Evolutionary conservation across 2,329 filamentous ascomycete species (phyloP), one percentile per base, ranked within the genome.

Genomic region (Fusarium mangiferae): DNA sequence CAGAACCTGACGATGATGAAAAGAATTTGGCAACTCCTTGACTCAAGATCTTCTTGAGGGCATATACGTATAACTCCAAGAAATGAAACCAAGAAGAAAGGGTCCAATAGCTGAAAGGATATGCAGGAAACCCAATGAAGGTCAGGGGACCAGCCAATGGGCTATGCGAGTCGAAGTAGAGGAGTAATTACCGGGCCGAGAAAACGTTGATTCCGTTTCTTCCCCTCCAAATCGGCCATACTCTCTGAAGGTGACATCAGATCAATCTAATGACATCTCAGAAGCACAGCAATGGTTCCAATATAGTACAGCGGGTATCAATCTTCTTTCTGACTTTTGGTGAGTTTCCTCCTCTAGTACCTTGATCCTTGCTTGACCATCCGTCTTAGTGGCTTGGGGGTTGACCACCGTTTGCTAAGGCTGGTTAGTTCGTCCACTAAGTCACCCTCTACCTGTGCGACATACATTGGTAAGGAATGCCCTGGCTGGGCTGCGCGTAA

Each of bases 381-480:
- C 58, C 36, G 35, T 49, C 57, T 73, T 79, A 82, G 67, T 82
- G 81, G 72, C 79, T 81, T 45, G 78, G 79, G 59, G 81, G 79
- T 60, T 81, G 81, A 26, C 76, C 79, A 57, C 80, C 81, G 68
- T 82, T 81, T 71, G 82, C 80, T 82, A 75, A 38, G 45, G 46
- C 64, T 59, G 45, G 65, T 72, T 72, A 72, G 73, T 66, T 57
- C 44, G 68, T 64, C 41, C 48, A 46, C 62, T 62, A 70, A 60
- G 61, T 58, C 41, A 68, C 64, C 55, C 59, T 64, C 54, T 66
- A 62, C 44, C 59, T 75, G 44, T 66, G 57, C 52, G 57, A 81
- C 82, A 86, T 83, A 87, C 89, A 87, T 82, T 90, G 89, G 81
- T 81, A 89, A 79, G 91, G 91, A 82, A 91, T 88, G 81, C 87